phyloP scores from a whole-genome alignment of 2,329 filamentous ascomycete species.

The Ceratocystiopsis minuta region DNA sequence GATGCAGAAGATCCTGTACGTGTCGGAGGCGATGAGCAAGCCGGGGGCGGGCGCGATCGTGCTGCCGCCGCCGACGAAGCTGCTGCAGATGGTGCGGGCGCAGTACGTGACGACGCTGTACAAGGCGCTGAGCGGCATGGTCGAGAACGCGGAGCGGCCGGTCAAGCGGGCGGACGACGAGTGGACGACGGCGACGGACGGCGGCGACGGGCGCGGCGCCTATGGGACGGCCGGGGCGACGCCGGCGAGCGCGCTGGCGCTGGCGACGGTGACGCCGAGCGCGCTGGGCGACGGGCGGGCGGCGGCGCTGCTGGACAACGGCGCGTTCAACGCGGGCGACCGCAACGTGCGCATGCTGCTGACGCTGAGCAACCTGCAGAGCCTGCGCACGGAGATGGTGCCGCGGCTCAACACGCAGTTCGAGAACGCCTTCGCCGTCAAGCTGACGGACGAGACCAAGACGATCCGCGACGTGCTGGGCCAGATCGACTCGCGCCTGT shows the following conservation, averaged over 20 bases:
- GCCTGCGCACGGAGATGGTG: constrained; percentile 64
- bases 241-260: not conserved
- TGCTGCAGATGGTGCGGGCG: constrained; percentile 75
- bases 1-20: constrained; percentile 90
- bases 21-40: constrained; percentile 68
- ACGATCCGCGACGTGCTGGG: constrained; percentile 78
- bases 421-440: constrained; percentile 84
- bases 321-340: constrained; percentile 35
- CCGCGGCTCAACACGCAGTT: constrained; percentile 83
- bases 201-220: constrained; percentile 18
- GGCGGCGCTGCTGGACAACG: constrained; percentile 21
- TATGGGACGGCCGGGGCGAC: constrained; percentile 8
- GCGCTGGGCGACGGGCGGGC: constrained; percentile 10
- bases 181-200: constrained; percentile 35
- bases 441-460: constrained; percentile 82
- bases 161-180: constrained; percentile 45
- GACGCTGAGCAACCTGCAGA: constrained; percentile 80
- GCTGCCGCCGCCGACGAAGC: constrained; percentile 65
- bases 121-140: constrained; percentile 85
- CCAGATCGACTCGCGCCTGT: constrained; percentile 81
- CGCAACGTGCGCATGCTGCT: constrained; percentile 82
- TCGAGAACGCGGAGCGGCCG: constrained; percentile 80
- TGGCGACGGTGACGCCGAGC: constrained; percentile 2
- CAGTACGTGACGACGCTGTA: constrained; percentile 91
- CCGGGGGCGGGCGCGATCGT: constrained; percentile 61